Percentiles rank a stretch among this genome's conserved stretches.
phyloP scores from a whole-genome alignment of 176 grass and related monocot genomes.

The Cenchrus fungigraminus region DNA sequence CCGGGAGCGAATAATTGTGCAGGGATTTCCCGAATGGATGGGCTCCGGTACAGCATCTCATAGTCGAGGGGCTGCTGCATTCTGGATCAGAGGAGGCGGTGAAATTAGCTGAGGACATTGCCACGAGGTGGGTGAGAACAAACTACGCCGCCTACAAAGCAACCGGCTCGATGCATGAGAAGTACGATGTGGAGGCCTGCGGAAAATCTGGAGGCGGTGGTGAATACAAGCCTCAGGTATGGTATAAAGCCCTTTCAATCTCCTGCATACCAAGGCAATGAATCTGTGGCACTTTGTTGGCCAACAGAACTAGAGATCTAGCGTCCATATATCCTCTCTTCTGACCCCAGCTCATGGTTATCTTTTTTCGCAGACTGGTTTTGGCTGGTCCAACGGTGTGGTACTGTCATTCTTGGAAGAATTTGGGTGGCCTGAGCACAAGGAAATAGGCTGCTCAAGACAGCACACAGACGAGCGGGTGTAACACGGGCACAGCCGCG shows the following conservation, averaged over 20 bases:
- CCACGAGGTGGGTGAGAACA: constrained; percentile 89
- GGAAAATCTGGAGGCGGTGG: constrained; percentile 80
- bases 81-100: constrained; percentile 62
- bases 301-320: neutral
- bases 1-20: constrained; percentile 3
- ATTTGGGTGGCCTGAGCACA: constrained; percentile 82
- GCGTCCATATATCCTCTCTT: neutral
- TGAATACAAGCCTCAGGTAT: constrained; percentile 93
- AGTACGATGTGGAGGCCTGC: constrained; percentile 69
- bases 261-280: neutral
- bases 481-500: neutral
- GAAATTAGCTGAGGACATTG: constrained; percentile 68
- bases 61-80: constrained; percentile 68
- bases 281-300: neutral
- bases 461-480: neutral
- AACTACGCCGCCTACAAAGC: constrained; percentile 73
- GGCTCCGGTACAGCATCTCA: constrained; percentile 89
- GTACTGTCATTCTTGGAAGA: constrained; percentile 85
- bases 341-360: neutral
- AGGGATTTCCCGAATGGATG: constrained; percentile 99
- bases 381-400: constrained; percentile 99
- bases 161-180: constrained; percentile 87
- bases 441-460: constrained; percentile 47
- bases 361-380: constrained; percentile 76
- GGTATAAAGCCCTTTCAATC: neutral